Evolutionary conservation across 192 early-diverging fungal genomes (phyloP).

Genomic region (Podila clonocystis): DNA sequence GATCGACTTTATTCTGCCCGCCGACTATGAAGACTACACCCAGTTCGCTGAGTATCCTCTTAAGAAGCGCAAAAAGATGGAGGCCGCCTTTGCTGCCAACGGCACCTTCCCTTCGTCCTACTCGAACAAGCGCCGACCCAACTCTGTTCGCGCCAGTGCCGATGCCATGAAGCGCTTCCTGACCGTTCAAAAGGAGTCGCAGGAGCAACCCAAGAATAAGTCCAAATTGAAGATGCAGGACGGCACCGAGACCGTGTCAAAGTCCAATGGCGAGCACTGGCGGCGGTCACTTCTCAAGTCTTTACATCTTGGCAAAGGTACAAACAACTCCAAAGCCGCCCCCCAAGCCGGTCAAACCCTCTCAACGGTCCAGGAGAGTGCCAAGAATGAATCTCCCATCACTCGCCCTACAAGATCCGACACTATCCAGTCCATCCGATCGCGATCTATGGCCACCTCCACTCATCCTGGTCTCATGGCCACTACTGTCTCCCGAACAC

Average conservation of each 20-base stretch:
- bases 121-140: constrained; percentile 16
- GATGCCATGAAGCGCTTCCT: constrained; percentile 38
- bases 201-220: neutral
- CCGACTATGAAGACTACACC: constrained; percentile 42
- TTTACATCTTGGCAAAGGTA: constrained; percentile 23
- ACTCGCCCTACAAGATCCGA: constrained; percentile 9
- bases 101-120: constrained; percentile 3
- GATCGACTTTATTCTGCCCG: constrained; percentile 31
- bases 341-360: neutral
- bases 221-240: constrained; percentile 2
- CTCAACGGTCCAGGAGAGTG: no score
- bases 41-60: constrained; percentile 41
- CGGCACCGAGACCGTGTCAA: neutral
- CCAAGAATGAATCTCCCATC: neutral
- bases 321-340: neutral
- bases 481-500: constrained; percentile 13
- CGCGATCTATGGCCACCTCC: constrained; percentile 26
- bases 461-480: constrained; percentile 30
- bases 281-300: constrained; percentile 35
- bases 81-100: constrained; percentile 12
- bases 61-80: constrained; percentile 42
- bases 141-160: constrained; percentile 18
- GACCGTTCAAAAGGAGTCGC: constrained; percentile 3
- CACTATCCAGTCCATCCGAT: constrained; percentile 17
- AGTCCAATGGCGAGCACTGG: constrained; percentile 6